Evolutionary conservation across 129 eudicot species (phyloP), one percentile per base, ranked within the genome.

Genomic region (Oenanthe sinensis): DNA sequence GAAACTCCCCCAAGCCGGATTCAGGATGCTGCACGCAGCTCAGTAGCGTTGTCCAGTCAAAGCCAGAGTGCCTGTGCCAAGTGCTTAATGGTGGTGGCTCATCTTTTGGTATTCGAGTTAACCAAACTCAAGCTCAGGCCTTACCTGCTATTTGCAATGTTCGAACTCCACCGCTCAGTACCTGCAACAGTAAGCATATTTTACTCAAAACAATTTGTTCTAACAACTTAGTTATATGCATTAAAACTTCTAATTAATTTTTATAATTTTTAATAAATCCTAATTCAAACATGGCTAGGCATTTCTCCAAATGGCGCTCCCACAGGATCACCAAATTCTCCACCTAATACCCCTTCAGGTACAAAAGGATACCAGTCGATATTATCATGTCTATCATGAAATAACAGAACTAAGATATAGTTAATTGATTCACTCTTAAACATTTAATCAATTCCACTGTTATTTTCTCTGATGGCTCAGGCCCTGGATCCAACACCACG

Each of bases 61-160:
- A 90, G 49, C 96, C 97, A 11, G 87, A 76, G 70, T 92, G 97
- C 70, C 28, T 92, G 54, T 92, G 97, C 71, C 84, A 82, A 75
- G 90, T 84, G 71, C 72, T 92, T 10, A 86, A 85, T 8, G 93
- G 91, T 48, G 93, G 92, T 17, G 85, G 82, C 55, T 82, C 96
- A 8, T 84, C 88, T 1, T 54, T 88, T 14, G 97, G 97, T 33
- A 75, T 92, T 30, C 86, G 73, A 78, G 81, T 90, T 45, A 92
- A 92, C 81, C 96, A 92, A 82, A 85, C 92, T 39, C 96, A 76
- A 36, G 93, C 96, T 77, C 82, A 86, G 52, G 91, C 85, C 55
- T 71, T 92, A 50, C 96, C 97, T 20, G 76, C 37, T 22, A 82
- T 85, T 62, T 92, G 97, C 81, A 85, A 88, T 65, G 90, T 92